Evolutionary conservation across 306 rosid species (phyloP), one percentile per base, ranked within the genome.

Genomic region (Carpinus viminea): DNA sequence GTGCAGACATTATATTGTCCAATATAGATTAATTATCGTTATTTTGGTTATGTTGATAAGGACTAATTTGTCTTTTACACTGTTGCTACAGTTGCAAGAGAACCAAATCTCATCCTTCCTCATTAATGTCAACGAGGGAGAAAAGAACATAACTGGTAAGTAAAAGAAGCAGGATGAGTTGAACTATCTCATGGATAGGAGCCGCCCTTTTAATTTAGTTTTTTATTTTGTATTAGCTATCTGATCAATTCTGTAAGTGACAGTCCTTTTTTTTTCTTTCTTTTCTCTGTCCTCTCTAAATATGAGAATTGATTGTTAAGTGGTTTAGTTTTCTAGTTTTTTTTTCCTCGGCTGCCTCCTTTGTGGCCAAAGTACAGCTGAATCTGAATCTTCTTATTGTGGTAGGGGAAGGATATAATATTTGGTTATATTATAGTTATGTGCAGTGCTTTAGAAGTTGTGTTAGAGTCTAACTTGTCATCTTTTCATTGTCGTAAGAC

Each of bases 21-120:
- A 36, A 28, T 21, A 24, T 31, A 72, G 34, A 16, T 34, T 2
- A 60, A 21, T 57, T 48, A 34, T 51, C 15, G 5, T 41, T 51
- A 64, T 13, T 47, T 7, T 47, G 26, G 6, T 53, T 41, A 38
- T 72, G 21, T 16, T 60, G 61, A 17, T 46, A 24, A 54, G 74
- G 21, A 52, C 72, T 36, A 31, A 24, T 76, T 59, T 17, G 48
- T 43, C 72, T 76, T 57, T 57, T 34, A 68, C 9, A 56, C 47
- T 52, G 48, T 41, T 81, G 73, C 16, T 73, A 80, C 89, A 85
- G 91, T 83, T 88, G 80, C 81, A 78, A 83, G 81, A 76, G 34
- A 62, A 85, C 28, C 45, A 68, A 31, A 78, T 88, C 72, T 68
- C 89, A 55, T 76, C 89, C 13, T 83, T 80, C 81, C 74, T 85